Evolutionary conservation across 1,139 yeast species (phyloP).

Genomic region (Candida sanyaensis): DNA sequence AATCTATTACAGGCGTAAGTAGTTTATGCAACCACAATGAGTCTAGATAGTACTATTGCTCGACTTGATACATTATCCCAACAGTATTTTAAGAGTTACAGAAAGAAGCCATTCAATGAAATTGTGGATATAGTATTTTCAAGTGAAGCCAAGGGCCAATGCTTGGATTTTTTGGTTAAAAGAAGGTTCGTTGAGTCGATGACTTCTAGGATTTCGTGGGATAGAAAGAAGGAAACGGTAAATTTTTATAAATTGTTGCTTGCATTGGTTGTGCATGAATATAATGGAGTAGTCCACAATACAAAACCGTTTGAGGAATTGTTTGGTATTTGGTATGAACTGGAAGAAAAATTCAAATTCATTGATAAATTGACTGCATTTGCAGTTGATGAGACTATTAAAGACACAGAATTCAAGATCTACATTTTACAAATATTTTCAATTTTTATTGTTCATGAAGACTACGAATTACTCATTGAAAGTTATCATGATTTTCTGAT

Average conservation of each 20-base stretch:
- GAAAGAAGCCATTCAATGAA: constrained; percentile 4
- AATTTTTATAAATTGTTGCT: constrained; percentile 2
- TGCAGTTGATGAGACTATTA: constrained; percentile 4
- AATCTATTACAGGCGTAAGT: too few relatives aligned
- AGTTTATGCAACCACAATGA: not conserved
- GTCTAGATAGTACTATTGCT: not conserved
- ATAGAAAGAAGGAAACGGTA: not conserved
- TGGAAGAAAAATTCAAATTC: not conserved
- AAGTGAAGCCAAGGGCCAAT: constrained; percentile 1
- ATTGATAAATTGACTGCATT: constrained; percentile 2
- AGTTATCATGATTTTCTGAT: not conserved
- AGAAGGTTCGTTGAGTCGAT: constrained; percentile 1
- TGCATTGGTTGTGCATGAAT: not conserved
- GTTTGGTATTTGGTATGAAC: not conserved
- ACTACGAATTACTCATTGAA: not conserved
- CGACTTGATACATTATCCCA: not conserved
- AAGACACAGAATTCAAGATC: constrained; percentile 3
- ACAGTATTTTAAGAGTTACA: not conserved
- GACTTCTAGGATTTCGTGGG: constrained; percentile 3
- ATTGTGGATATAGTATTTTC: constrained; percentile 2
- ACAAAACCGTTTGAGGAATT: not conserved
- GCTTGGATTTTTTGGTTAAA: constrained; percentile 1
- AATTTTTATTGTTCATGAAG: not conserved
- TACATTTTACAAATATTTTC: not conserved
- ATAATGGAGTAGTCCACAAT: not conserved